Evolutionary conservation across 2,329 filamentous ascomycete species (phyloP), one percentile per base, ranked within the genome.

Genomic region (Aspergillus sojae): DNA sequence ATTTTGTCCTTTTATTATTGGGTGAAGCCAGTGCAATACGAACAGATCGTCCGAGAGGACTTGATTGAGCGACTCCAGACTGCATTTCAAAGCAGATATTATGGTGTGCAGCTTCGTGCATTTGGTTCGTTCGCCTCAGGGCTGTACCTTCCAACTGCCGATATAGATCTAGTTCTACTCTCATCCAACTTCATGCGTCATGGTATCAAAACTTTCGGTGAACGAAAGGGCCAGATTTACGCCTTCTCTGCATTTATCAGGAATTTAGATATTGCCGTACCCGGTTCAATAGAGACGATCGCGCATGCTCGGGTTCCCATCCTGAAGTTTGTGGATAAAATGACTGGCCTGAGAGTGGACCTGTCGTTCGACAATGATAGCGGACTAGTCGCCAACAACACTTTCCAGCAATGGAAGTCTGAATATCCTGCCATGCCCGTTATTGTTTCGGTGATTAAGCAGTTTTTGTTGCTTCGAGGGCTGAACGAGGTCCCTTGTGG

Each of bases 91-190:
- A 81, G 76, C 16, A 81, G 82, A 56, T 90, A 88, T 70, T 78
- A 81, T 14, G 86, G 87, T 54, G 87, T 89, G 12, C 83, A 89
- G 56, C 82, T 97, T 9, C 82, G 86, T 39, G 84, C 90, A 11
- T 99, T 99, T 75, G 95, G 95, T n/a, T 98, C 95, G 0, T 99
- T 94, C 78, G 94, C 93, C 69, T 93, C 93, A 3, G 93, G 91
- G 0, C 82, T 93, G 9, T 92, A 91, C 73, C 81, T 92, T 11
- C 90, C 90, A 7, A 89, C 91, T 1, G 93, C 92, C 19, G 95
- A 99, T 74, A 96, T 99, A 89, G 95, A 99, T 75, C 83, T 99
- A 55, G 95, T 97, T 3, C 85, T 95, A 58, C 86, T 94, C 57
- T 89, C 89, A 3, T 74, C 79, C 1, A 81, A 82, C 30, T 93